Evolutionary conservation across 805 yeast genomes (phyloP).

Genomic region (Candida lessepsii): DNA sequence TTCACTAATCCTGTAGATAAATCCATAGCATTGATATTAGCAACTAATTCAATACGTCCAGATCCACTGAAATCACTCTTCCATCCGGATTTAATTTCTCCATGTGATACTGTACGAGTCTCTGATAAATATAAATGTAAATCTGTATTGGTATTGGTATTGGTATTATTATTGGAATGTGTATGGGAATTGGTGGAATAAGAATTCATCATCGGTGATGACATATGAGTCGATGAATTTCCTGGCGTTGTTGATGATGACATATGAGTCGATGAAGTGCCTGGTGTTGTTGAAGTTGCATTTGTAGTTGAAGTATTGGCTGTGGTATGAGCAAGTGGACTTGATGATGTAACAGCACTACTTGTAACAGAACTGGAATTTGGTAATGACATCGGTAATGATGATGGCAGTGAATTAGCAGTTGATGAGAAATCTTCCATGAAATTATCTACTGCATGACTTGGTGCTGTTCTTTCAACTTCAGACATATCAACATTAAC

Average conservation of each 20-base stretch:
- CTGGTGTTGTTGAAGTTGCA: too few relatives aligned
- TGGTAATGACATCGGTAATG: not conserved
- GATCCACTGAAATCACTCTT: constrained; percentile 79
- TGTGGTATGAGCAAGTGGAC: too few relatives aligned
- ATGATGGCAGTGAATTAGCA: too few relatives aligned
- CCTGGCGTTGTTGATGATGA: too few relatives aligned
- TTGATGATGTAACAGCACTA: too few relatives aligned
- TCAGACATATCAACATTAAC: constrained; percentile 19
- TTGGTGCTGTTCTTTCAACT: constrained; percentile 19
- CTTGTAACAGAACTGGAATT: constrained; percentile 15
- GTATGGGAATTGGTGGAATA: not conserved
- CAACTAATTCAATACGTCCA: constrained; percentile 79
- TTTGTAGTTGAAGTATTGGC: too few relatives aligned
- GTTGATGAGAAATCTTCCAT: constrained; percentile 24
- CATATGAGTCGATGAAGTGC: too few relatives aligned
- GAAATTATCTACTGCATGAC: constrained; percentile 25
- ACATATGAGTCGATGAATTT: too few relatives aligned
- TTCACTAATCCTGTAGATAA: constrained; percentile 53
- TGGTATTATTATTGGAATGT: not conserved
- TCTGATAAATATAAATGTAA: constrained; percentile 62
- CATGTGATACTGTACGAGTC: constrained; percentile 66
- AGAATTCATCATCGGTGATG: too few relatives aligned
- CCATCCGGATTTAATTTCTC: constrained; percentile 91
- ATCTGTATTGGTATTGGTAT: constrained; percentile 15
- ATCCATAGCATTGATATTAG: constrained; percentile 61